These are phyloP conservation scores for Claviceps sp. DNA, from an alignment of 2,329 filamentous ascomycete genomes.

Conservation along the genomic window DNA sequence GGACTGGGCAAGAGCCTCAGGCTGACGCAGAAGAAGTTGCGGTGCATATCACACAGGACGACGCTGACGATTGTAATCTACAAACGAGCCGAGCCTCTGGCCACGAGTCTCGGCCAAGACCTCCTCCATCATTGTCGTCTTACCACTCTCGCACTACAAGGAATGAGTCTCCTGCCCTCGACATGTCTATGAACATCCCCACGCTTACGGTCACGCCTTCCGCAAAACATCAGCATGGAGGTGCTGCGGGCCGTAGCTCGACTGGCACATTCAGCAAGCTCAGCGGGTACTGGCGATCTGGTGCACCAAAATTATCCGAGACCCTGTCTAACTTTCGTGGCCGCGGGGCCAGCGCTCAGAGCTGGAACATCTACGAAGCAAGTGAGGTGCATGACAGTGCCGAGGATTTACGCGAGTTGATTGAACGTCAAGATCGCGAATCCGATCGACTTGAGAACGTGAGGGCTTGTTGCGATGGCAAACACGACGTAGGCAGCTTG, in stretches of 20 bases:
- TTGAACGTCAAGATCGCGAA: conserved; percentile 65
- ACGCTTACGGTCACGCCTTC: conserved; percentile 45
- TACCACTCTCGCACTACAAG: conserved; percentile 64
- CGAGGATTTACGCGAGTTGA: conserved; percentile 68
- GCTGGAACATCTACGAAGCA: conserved; percentile 42
- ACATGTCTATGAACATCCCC: conserved; percentile 37
- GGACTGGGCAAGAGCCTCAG: conserved; percentile 53
- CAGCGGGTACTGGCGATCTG: conserved; percentile 44
- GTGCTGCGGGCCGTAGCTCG: conserved; percentile 16
- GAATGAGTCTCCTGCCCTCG: conserved; percentile 45
- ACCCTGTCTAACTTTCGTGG: conserved; percentile 41
- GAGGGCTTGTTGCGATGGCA: conserved; percentile 94
- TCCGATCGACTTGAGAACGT: conserved; percentile 84
- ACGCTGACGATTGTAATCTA: conserved; percentile 74
- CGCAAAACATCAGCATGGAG: conserved; percentile 22
- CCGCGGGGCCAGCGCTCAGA: conserved; percentile 31
- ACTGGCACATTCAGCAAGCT: conserved; percentile 41
- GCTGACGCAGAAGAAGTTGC: conserved; percentile 46
- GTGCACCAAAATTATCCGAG: conserved; percentile 29
- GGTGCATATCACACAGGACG: conserved; percentile 44
- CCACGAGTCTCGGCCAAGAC: conserved; percentile 34
- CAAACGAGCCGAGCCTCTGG: conserved; percentile 26
- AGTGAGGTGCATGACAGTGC: conserved; percentile 60
- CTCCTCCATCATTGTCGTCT: conserved; percentile 57
- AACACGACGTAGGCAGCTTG: conserved; percentile 58